Percentiles rank a stretch among this genome's conserved stretches.
phyloP scores from a whole-genome alignment of 768 basidiomycete genomes.

The Xanthoconium purpureum region DNA sequence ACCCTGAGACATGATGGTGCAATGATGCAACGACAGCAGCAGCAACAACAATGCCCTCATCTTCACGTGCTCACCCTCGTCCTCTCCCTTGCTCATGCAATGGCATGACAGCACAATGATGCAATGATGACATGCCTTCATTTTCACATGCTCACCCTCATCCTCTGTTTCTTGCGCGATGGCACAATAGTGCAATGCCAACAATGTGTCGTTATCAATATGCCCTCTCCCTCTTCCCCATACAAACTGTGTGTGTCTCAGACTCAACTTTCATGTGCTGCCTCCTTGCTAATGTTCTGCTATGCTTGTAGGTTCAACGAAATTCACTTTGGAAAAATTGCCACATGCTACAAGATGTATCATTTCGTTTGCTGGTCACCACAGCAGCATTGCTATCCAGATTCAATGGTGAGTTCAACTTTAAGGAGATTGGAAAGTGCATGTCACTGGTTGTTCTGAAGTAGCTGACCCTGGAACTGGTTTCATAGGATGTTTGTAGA shows the following conservation, averaged over 20 bases:
- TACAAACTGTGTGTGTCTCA: constrained; percentile 58
- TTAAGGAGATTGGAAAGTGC: constrained; percentile 96
- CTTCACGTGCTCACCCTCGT: too few species aligned
- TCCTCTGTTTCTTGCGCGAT: too few species aligned
- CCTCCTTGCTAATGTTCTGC: background rate
- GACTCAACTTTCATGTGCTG: background rate
- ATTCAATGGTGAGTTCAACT: constrained; percentile 92
- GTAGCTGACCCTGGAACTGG: background rate
- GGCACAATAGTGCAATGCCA: too few species aligned
- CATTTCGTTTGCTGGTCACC: constrained; percentile 92
- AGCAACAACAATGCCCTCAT: too few species aligned
- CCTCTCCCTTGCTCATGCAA: too few species aligned
- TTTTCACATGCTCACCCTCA: too few species aligned
- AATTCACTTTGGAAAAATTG: constrained; percentile 98
- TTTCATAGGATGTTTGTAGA: constrained; percentile 67
- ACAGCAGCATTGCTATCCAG: constrained; percentile 84
- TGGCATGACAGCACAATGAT: too few species aligned
- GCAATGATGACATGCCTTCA: too few species aligned
- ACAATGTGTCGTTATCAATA: too few species aligned
- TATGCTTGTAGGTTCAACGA: constrained; percentile 78
- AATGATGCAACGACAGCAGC: too few species aligned
- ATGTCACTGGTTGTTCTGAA: constrained; percentile 26
- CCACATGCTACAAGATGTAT: constrained; percentile 84
- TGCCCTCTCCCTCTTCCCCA: too few species aligned
- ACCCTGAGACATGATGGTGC: too few species aligned